Conservation (phyloP, 768 basidiomycete genomes). For the Agaricus sinodeliciosus region DNA sequence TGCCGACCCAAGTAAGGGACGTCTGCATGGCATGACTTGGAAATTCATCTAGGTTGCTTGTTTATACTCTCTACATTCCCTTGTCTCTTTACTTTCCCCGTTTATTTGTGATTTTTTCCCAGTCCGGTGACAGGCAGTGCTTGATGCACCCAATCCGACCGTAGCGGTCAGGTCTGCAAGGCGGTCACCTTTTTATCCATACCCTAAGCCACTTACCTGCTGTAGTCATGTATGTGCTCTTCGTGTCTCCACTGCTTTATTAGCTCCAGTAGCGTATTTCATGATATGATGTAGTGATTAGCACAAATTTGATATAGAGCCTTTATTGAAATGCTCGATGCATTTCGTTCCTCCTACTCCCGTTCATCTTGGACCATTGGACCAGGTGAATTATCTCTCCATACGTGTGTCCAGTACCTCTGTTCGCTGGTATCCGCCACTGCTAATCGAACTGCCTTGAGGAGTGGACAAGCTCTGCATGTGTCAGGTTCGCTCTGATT, state of each 20-base stretch:
- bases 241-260: constrained; percentile 10
- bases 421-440: constrained; percentile 30
- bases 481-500: background rate
- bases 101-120: constrained; percentile 5
- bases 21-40: constrained; percentile 47
- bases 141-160: constrained; percentile 18
- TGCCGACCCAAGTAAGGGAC: constrained; percentile 38
- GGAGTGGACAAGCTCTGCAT: constrained; percentile 14
- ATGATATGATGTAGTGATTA: constrained; percentile 8
- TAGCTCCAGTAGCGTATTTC: constrained; percentile 9
- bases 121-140: constrained; percentile 19
- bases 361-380: too few relatives aligned
- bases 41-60: constrained; percentile 27
- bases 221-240: constrained; percentile 27
- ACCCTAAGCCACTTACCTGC: constrained; percentile 21
- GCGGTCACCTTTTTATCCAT: constrained; percentile 4
- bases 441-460: constrained; percentile 26
- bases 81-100: constrained; percentile 5
- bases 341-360: background rate
- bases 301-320: background rate
- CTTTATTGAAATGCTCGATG: background rate
- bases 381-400: too few relatives aligned
- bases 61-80: constrained; percentile 8
- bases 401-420: constrained; percentile 32
- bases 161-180: background rate